Evolutionary conservation across 1,284 basidiomycete genomes (phyloP).

Genomic region (Cutaneotrichosporon cutaneum): DNA sequence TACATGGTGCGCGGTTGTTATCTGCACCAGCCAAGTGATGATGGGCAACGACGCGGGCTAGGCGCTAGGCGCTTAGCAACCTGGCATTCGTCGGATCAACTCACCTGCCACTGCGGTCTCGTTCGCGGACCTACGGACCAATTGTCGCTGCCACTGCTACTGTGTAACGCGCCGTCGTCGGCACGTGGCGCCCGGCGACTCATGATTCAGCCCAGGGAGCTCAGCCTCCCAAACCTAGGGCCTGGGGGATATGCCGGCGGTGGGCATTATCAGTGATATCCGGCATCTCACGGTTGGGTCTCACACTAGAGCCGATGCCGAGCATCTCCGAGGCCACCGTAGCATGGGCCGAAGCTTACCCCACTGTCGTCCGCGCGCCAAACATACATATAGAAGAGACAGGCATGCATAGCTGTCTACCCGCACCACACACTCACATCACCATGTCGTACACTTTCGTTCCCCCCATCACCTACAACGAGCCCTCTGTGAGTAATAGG

Average conservation of each 20-base stretch:
- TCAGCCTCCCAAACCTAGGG: too few relatives aligned
- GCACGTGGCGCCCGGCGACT: too few relatives aligned
- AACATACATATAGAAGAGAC: neutral
- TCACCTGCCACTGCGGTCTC: too few relatives aligned
- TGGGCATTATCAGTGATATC: neutral
- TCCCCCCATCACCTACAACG: constrained; percentile 74
- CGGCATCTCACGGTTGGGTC: neutral
- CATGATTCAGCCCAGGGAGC: too few relatives aligned
- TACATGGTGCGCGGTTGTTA: too few relatives aligned
- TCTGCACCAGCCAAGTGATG: too few relatives aligned
- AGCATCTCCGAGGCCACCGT: neutral
- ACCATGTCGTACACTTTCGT: constrained; percentile 11
- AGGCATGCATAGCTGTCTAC: neutral
- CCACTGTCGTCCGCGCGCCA: neutral
- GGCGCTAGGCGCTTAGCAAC: too few relatives aligned
- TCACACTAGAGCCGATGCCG: neutral
- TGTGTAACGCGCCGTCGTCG: too few relatives aligned
- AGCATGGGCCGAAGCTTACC: neutral
- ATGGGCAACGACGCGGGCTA: too few relatives aligned
- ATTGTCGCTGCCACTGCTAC: too few relatives aligned
- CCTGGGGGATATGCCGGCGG: neutral
- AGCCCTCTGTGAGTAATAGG: constrained; percentile 69
- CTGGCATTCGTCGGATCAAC: too few relatives aligned
- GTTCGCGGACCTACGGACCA: too few relatives aligned
- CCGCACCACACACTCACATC: neutral